phyloP scores from a whole-genome alignment of 2,329 filamentous ascomycete genomes.

The Xylariaceae sp. region DNA sequence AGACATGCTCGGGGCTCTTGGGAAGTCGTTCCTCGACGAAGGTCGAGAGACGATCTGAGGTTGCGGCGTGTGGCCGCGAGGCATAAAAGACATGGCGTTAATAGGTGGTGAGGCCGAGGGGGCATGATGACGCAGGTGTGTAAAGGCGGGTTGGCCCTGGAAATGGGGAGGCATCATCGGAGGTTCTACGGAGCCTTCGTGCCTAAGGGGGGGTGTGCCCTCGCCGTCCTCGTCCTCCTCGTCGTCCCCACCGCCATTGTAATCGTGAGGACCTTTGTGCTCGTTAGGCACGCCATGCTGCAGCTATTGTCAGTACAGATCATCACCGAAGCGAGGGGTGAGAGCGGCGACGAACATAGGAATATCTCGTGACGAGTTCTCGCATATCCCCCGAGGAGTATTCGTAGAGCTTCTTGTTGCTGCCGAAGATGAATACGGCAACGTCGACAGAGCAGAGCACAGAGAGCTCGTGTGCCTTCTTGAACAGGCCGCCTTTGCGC shows the following conservation, averaged over 20 bases:
- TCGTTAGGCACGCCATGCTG: constrained; percentile 91
- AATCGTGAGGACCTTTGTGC: constrained; percentile 91
- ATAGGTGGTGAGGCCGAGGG: constrained; percentile 87
- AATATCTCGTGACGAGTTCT: constrained; percentile 79
- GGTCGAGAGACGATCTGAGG: constrained; percentile 68
- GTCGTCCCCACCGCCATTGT: constrained; percentile 79
- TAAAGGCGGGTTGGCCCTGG: constrained; percentile 62
- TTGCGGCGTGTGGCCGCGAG: constrained; percentile 74
- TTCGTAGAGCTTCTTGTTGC: constrained; percentile 98
- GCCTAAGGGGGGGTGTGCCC: constrained; percentile 64
- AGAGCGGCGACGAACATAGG: constrained; percentile 64
- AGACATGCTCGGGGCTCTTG: constrained; percentile 67
- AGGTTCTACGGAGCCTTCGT: constrained; percentile 39
- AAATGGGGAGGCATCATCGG: constrained; percentile 65
- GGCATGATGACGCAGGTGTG: constrained; percentile 74
- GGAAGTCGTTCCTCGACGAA: constrained; percentile 71
- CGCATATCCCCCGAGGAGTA: constrained; percentile 93
- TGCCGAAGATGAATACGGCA: constrained; percentile 95
- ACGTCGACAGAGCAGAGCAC: constrained; percentile 98
- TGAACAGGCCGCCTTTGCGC: constrained; percentile 97
- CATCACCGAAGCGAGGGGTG: not conserved
- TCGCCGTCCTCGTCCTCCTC: constrained; percentile 74
- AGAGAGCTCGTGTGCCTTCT: constrained; percentile 97
- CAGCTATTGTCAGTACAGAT: constrained; percentile 8
- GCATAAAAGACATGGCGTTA: constrained; percentile 64